phyloP scores from a whole-genome alignment of 2,329 filamentous ascomycete genomes.

The Coniella vitis region DNA sequence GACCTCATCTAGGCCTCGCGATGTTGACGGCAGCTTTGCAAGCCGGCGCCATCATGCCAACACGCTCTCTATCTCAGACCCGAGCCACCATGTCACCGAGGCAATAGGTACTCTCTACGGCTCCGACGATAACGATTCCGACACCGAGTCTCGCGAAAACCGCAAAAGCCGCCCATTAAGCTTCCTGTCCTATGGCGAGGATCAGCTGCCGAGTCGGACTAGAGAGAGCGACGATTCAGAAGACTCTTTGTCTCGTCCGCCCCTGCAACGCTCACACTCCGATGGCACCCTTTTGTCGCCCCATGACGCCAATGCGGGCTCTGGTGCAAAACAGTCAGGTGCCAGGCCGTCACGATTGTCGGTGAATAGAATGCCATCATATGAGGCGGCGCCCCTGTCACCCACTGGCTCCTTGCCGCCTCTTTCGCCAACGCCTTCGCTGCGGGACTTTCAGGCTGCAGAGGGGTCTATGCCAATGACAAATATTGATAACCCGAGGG shows the following conservation, averaged over 20 bases:
- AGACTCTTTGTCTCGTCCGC: constrained; percentile 27
- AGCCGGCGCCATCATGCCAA: constrained; percentile 52
- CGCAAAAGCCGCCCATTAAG: constrained; percentile 62
- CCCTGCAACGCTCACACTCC: constrained; percentile 39
- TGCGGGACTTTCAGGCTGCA: constrained; percentile 46
- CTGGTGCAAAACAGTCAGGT: constrained; percentile 35
- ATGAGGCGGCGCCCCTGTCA: constrained; percentile 30
- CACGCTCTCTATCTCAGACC: constrained; percentile 70
- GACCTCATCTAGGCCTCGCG: constrained; percentile 53
- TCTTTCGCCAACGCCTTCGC: constrained; percentile 45
- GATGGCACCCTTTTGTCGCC: constrained; percentile 28
- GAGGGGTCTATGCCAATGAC: constrained; percentile 76
- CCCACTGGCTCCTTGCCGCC: constrained; percentile 33
- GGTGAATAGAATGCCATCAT: constrained; percentile 34
- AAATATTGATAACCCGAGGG: constrained; percentile 83
- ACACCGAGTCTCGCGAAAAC: constrained; percentile 30
- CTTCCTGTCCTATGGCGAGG: constrained; percentile 58
- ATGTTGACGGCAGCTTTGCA: constrained; percentile 50
- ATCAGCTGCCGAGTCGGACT: constrained; percentile 35
- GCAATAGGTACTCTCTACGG: constrained; percentile 88
- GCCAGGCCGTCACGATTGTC: constrained; percentile 33
- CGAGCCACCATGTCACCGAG: constrained; percentile 89
- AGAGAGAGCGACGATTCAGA: constrained; percentile 26
- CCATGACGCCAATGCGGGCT: constrained; percentile 25
- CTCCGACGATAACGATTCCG: constrained; percentile 59